Conservation (phyloP, 2,329 filamentous ascomycete genomes). For the Fusarium graminum region DNA sequence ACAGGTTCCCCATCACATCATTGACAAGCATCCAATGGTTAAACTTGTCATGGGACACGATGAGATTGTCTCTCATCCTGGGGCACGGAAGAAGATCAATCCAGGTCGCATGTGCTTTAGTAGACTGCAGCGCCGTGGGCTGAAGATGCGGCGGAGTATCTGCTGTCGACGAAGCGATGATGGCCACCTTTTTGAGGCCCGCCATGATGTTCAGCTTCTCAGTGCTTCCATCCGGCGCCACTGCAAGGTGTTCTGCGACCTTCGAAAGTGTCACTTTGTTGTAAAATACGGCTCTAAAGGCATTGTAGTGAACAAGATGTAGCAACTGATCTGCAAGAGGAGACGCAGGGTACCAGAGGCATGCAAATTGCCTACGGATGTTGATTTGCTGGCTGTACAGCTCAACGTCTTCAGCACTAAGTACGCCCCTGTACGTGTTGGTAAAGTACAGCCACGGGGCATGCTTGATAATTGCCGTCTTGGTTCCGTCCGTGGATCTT, state of each 20-base stretch:
- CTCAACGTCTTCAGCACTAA: conserved; percentile 5
- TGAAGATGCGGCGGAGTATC: conserved; percentile 6
- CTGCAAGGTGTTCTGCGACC: neutral
- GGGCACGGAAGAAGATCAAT: conserved; percentile 15
- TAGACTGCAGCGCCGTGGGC: conserved; percentile 7
- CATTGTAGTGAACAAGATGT: conserved; percentile 21
- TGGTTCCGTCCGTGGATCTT: too few relatives aligned
- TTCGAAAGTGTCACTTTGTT: conserved; percentile 5
- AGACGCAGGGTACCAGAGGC: neutral
- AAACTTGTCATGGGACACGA: neutral
- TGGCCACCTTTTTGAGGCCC: conserved; percentile 13
- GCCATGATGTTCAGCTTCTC: conserved; percentile 17
- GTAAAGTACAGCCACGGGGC: neutral
- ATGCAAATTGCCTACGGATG: neutral
- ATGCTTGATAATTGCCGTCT: neutral
- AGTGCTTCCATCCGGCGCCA: neutral
- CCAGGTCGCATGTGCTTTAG: conserved; percentile 1
- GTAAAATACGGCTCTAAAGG: conserved; percentile 12
- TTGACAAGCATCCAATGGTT: conserved; percentile 10
- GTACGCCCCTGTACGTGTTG: neutral
- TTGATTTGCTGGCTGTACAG: conserved; percentile 15
- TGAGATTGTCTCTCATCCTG: conserved; percentile 15
- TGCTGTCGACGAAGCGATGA: neutral
- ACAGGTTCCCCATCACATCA: conserved; percentile 9
- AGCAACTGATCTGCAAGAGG: conserved; percentile 11